Evolutionary conservation across 495 filamentous ascomycete species (phyloP).

Genomic region (Podospora pseudoanserina): DNA sequence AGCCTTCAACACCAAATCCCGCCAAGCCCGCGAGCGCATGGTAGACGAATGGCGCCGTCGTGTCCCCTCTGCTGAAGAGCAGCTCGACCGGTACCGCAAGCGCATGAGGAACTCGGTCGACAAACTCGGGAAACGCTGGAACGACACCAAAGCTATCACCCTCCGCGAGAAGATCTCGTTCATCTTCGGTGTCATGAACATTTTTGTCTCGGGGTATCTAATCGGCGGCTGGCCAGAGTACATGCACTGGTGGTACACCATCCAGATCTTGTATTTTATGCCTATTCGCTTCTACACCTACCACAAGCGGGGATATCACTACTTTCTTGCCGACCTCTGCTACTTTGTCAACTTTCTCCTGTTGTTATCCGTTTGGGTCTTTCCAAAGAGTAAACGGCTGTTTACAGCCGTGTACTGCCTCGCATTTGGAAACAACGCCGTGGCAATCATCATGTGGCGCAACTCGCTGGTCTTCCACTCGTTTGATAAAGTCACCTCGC

Average conservation of each 20-base stretch:
- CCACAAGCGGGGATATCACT: constrained; percentile 86
- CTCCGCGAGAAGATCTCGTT: constrained; percentile 92
- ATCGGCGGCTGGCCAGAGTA: constrained; percentile 80
- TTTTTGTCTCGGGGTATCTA: constrained; percentile 92
- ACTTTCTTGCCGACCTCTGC: constrained; percentile 94
- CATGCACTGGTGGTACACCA: constrained; percentile 91
- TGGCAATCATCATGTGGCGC: constrained; percentile 98
- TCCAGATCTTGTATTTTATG: constrained; percentile 88
- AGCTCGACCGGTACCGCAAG: constrained; percentile 83
- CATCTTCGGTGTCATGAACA: constrained; percentile 91
- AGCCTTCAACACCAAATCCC: constrained; percentile 54
- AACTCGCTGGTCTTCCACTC: constrained; percentile 98
- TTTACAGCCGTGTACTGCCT: constrained; percentile 93
- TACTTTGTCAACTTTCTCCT: constrained; percentile 94
- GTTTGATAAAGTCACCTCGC: constrained; percentile 93
- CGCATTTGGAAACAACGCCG: constrained; percentile 91
- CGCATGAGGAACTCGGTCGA: constrained; percentile 88
- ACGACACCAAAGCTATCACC: constrained; percentile 80
- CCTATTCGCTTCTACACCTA: constrained; percentile 90
- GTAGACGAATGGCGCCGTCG: constrained; percentile 84
- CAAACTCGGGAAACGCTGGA: constrained; percentile 79
- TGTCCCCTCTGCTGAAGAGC: constrained; percentile 81
- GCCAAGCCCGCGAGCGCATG: constrained; percentile 61
- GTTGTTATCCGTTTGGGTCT: constrained; percentile 81
- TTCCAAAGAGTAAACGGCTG: constrained; percentile 83